phyloP scores from a whole-genome alignment of 2,329 filamentous ascomycete species.

The Drechslerella coelobrocha region DNA sequence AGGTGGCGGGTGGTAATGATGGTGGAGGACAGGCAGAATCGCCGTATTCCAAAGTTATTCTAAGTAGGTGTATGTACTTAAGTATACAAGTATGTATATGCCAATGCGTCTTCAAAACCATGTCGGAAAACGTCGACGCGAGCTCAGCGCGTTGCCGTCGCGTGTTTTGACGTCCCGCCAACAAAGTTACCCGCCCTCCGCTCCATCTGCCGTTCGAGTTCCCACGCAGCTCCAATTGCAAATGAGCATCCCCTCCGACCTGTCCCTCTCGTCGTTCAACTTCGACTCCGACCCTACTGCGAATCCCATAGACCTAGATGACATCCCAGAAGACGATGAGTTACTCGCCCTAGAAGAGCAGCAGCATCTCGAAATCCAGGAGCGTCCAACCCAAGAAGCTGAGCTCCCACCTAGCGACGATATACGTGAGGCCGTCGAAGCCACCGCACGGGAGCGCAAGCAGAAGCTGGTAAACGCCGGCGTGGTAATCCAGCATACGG shows the following conservation, averaged over 20 bases:
- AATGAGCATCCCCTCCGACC: conserved; percentile 45
- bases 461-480: conserved; percentile 60
- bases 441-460: conserved; percentile 59
- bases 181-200: conserved; percentile 3
- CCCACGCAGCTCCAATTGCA: conserved; percentile 7
- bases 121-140: background rate
- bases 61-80: no score
- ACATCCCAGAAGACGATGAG: conserved; percentile 47
- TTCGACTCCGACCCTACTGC: conserved; percentile 27
- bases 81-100: no score
- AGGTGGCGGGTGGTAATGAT: no score
- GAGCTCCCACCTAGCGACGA: conserved; percentile 54
- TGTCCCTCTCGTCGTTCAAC: conserved; percentile 42
- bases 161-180: background rate
- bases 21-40: no score
- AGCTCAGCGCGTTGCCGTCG: conserved; percentile 26
- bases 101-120: no score
- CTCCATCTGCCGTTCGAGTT: background rate
- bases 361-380: conserved; percentile 9
- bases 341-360: conserved; percentile 10
- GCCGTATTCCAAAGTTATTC: no score
- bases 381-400: background rate
- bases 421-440: conserved; percentile 61
- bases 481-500: conserved; percentile 64
- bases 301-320: conserved; percentile 28